Evolutionary conservation across 176 grass and related monocot genomes (phyloP).

Genomic region (Rhynchospora pubera): DNA sequence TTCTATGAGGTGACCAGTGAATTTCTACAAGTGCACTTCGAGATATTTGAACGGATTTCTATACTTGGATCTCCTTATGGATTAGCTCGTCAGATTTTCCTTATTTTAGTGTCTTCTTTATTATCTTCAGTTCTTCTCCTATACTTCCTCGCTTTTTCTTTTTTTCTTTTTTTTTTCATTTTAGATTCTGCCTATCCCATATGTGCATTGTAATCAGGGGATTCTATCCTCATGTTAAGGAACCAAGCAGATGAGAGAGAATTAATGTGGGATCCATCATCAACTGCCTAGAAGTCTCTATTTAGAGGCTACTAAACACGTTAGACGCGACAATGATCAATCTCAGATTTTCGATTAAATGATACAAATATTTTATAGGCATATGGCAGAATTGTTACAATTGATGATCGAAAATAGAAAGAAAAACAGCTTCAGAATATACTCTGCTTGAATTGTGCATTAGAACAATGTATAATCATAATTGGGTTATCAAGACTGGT

Average conservation of each 20-base stretch:
- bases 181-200: background rate
- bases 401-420: background rate
- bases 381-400: background rate
- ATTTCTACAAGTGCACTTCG: too few relatives aligned
- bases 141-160: background rate
- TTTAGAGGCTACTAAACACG: too few relatives aligned
- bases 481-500: background rate
- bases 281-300: too few relatives aligned
- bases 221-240: background rate
- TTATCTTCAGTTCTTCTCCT: background rate
- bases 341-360: too few relatives aligned
- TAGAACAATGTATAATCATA: background rate
- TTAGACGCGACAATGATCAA: too few relatives aligned
- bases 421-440: too few relatives aligned
- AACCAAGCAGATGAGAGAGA: too few relatives aligned
- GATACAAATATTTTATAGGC: background rate
- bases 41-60: too few relatives aligned
- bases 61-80: too few relatives aligned
- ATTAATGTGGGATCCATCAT: too few relatives aligned
- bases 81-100: background rate
- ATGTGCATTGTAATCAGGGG: background rate
- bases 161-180: background rate
- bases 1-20: too few relatives aligned
- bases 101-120: background rate
- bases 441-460: background rate